phyloP scores from a whole-genome alignment of 257 asterid species.

The Nicotiana obtusifolia region DNA sequence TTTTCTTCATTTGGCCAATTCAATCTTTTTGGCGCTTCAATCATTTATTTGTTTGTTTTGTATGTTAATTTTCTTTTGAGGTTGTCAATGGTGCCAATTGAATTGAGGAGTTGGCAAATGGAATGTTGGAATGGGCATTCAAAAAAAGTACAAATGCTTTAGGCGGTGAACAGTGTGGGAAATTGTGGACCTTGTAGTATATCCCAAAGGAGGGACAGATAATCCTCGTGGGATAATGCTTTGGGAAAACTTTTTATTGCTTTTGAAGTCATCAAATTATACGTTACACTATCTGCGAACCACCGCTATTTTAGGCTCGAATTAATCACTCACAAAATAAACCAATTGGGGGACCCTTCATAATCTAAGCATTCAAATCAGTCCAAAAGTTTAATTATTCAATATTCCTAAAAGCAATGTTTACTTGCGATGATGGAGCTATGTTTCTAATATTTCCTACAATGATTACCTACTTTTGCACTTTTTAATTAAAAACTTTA shows the following conservation, averaged over 20 bases:
- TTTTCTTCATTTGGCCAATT: neutral
- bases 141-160: neutral
- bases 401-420: neutral
- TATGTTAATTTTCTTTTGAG: neutral
- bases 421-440: neutral
- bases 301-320: constrained; percentile 2
- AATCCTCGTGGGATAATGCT: neutral
- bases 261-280: neutral
- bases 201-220: neutral
- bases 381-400: neutral
- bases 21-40: neutral
- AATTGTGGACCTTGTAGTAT: constrained; percentile 1
- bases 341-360: neutral
- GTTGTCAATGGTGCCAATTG: neutral
- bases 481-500: neutral
- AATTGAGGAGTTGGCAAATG: neutral
- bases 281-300: neutral
- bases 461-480: neutral
- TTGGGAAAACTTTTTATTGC: neutral
- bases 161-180: neutral
- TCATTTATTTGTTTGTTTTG: neutral
- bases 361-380: neutral
- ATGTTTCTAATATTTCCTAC: neutral
- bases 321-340: neutral
- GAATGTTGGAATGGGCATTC: neutral